phyloP scores from a whole-genome alignment of 2,329 filamentous ascomycete species.

The Fusarium sp. region DNA sequence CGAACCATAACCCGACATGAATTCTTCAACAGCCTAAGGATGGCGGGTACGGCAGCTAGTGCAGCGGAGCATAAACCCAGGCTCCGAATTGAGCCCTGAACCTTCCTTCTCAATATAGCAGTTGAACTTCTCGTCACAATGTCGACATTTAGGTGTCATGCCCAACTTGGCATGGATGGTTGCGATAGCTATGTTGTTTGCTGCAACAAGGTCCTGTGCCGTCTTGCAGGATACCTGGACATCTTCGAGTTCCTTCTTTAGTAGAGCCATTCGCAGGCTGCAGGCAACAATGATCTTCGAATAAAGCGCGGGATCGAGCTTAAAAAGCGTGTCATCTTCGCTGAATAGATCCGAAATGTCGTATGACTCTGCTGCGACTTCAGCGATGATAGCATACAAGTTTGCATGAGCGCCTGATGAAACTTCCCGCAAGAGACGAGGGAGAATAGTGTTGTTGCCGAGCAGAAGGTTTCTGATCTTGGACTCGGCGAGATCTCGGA shows the following conservation, averaged over 20 bases:
- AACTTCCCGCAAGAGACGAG: not conserved
- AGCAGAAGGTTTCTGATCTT: not conserved
- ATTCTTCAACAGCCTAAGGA: no score
- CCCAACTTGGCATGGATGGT: not conserved
- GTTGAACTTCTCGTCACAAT: not conserved
- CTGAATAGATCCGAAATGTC: not conserved
- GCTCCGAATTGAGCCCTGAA: no score
- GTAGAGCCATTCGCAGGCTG: not conserved
- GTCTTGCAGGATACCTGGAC: not conserved
- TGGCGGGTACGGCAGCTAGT: not conserved
- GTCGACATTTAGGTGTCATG: not conserved
- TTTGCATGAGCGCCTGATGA: not conserved
- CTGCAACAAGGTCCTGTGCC: not conserved
- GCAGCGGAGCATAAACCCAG: not conserved
- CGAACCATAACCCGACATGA: no score
- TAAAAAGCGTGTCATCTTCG: not conserved
- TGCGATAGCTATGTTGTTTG: not conserved
- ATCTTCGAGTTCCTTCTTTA: not conserved
- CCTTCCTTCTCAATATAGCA: not conserved
- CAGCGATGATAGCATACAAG: not conserved
- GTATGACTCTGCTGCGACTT: not conserved
- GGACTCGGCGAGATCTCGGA: not conserved
- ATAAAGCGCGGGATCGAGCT: not conserved
- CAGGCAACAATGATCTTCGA: not conserved
- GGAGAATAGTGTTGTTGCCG: not conserved